Conservation (phyloP, 1,139 yeast species). For the Yamadazyma taylorii region DNA sequence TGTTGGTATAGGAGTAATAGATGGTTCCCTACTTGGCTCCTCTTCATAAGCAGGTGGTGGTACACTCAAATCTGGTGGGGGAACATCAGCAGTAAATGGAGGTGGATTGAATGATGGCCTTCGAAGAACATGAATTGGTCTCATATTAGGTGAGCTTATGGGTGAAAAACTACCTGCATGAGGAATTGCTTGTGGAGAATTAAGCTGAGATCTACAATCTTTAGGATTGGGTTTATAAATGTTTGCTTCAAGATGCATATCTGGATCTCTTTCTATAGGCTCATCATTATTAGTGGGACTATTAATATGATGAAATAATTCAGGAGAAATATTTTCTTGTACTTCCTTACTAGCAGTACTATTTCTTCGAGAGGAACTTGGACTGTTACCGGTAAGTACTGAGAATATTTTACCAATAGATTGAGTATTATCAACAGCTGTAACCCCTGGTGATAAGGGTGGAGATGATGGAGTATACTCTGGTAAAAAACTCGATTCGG, state of each 20-base stretch:
- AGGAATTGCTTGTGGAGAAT: conserved; percentile 62
- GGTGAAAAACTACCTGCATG: conserved; percentile 46
- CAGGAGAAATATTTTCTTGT: conserved; percentile 9
- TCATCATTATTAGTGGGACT: conserved; percentile 30
- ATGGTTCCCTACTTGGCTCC: conserved; percentile 18
- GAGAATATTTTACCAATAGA: conserved; percentile 17
- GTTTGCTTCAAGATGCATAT: conserved; percentile 57
- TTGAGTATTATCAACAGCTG: conserved; percentile 39
- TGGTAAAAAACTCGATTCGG: conserved; percentile 20
- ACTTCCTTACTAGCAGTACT: conserved; percentile 3
- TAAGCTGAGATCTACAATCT: conserved; percentile 30
- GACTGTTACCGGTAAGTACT: conserved; percentile 11
- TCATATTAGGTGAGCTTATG: conserved; percentile 26
- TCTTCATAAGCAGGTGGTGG: conserved; percentile 44
- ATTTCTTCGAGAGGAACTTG: conserved; percentile 12
- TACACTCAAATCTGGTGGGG: conserved; percentile 25
- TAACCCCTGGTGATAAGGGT: conserved; percentile 58
- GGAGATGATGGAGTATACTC: conserved; percentile 26
- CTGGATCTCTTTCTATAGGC: conserved; percentile 40
- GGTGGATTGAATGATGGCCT: conserved; percentile 46
- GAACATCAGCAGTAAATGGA: conserved; percentile 36
- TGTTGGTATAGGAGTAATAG: conserved; percentile 7
- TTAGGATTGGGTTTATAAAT: conserved; percentile 57
- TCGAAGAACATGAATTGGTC: conserved; percentile 38
- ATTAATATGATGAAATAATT: conserved; percentile 32